These are phyloP conservation scores for Ceriops tagal DNA, from an alignment of 345 rosid genomes.

Conservation along the genomic window DNA sequence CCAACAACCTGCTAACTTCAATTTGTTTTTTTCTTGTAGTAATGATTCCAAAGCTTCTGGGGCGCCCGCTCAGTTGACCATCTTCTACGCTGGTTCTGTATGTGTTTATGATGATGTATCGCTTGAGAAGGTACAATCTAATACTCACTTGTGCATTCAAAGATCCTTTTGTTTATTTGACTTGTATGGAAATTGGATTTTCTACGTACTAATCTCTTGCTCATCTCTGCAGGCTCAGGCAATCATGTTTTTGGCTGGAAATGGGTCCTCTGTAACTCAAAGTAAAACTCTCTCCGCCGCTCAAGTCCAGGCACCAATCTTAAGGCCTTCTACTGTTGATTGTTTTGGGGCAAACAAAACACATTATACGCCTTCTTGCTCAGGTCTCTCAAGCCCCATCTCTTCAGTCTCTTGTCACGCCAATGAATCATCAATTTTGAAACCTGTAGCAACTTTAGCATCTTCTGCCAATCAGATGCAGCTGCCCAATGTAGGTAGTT, in stretches of 20 bases:
- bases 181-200: neutral
- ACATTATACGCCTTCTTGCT: neutral
- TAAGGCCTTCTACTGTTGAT: conserved; percentile 3
- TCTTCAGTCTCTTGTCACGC: conserved; percentile 26
- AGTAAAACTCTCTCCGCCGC: neutral
- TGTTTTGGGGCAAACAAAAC: conserved; percentile 3
- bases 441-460: conserved; percentile 12
- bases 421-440: conserved; percentile 18
- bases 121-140: conserved; percentile 32
- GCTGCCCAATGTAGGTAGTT: neutral
- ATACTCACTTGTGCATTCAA: neutral
- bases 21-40: conserved; percentile 32
- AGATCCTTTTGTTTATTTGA: neutral
- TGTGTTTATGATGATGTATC: conserved; percentile 27
- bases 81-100: conserved; percentile 31
- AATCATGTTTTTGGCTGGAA: conserved; percentile 27
- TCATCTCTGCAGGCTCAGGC: conserved; percentile 27
- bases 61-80: conserved; percentile 40
- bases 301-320: conserved; percentile 9
- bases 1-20: conserved; percentile 2
- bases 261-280: conserved; percentile 7
- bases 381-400: conserved; percentile 23
- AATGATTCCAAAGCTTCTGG: conserved; percentile 42
- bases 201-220: neutral
- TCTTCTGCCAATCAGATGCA: conserved; percentile 25